A percentile compares a stretch with the other conserved stretches of the same genome.
phyloP scores from a whole-genome alignment of 202 grass and related monocot species.

The Panicum virgatum region DNA sequence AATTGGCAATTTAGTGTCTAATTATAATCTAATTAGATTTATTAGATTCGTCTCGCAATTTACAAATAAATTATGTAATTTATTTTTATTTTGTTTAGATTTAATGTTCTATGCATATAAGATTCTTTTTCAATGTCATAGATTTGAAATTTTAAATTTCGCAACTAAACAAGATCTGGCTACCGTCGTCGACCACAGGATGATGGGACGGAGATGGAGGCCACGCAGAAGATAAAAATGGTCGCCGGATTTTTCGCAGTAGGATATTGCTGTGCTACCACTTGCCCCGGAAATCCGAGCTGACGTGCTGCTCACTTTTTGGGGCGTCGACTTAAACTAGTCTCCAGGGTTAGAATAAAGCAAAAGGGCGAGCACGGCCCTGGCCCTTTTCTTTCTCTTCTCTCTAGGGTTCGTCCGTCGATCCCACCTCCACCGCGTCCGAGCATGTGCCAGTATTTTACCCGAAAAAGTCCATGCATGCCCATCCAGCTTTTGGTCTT shows the following conservation, averaged over 20 bases:
- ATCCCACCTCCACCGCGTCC: conserved; percentile 36
- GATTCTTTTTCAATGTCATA: too few relatives aligned
- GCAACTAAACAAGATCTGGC: too few relatives aligned
- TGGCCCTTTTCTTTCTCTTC: neutral
- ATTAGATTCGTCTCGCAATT: too few relatives aligned
- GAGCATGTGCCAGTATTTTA: conserved; percentile 31
- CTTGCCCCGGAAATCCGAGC: conserved; percentile 27
- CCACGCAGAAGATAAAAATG: neutral
- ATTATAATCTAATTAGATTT: too few relatives aligned
- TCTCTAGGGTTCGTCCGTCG: conserved; percentile 29
- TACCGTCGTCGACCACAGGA: too few relatives aligned
- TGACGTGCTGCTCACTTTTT: conserved; percentile 36
- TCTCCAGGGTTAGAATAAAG: conserved; percentile 24
- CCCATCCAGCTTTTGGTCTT: conserved; percentile 35
- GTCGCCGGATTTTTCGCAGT: neutral
- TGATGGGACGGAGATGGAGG: too few relatives aligned
- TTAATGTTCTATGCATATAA: too few relatives aligned
- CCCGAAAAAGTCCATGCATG: conserved; percentile 38
- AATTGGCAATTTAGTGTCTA: neutral
- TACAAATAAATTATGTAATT: too few relatives aligned
- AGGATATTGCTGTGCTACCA: too few relatives aligned
- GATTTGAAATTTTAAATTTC: too few relatives aligned
- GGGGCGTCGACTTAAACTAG: conserved; percentile 17
- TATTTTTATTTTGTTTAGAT: too few relatives aligned
- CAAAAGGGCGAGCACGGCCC: conserved; percentile 23